Conservation (phyloP, 495 filamentous ascomycete species). For the Choiromyces venosus region DNA sequence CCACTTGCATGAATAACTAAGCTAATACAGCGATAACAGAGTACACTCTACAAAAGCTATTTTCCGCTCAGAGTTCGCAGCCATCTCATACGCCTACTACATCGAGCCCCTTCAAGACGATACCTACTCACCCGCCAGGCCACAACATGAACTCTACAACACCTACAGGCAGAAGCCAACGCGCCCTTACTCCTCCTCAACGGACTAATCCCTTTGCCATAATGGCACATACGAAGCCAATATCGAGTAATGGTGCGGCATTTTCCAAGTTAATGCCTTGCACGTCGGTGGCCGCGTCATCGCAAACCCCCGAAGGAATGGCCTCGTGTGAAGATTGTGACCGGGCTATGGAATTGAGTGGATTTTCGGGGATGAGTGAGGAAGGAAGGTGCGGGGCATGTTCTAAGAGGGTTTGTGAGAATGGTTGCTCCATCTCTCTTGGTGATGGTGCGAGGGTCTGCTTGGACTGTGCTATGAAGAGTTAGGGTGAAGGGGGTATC, state of each 20-base stretch:
- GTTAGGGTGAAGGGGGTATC: conserved; percentile 2
- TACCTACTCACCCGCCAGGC: conserved; percentile 15
- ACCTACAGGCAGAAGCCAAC: not conserved
- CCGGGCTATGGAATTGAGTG: conserved; percentile 20
- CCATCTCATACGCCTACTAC: not conserved
- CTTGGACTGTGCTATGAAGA: conserved; percentile 35
- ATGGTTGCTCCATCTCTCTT: conserved; percentile 25
- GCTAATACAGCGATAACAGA: conserved; percentile 8
- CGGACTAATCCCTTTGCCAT: conserved; percentile 24
- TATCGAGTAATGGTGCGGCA: conserved; percentile 7
- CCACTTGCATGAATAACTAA: not conserved
- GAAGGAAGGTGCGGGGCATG: conserved; percentile 26
- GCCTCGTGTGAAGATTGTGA: conserved; percentile 31
- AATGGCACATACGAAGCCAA: conserved; percentile 31
- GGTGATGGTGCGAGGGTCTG: conserved; percentile 23
- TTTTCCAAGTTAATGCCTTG: conserved; percentile 22
- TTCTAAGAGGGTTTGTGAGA: conserved; percentile 28
- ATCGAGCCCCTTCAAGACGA: conserved; percentile 7
- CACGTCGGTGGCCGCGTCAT: conserved; percentile 14
- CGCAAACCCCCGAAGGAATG: conserved; percentile 6
- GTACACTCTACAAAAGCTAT: conserved; percentile 33
- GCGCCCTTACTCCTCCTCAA: not conserved
- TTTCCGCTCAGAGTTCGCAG: conserved; percentile 26
- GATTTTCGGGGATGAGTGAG: conserved; percentile 10
- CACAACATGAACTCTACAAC: conserved; percentile 6